Evolutionary conservation across 768 basidiomycete genomes (phyloP), one percentile per base, ranked within the genome.

Genomic region (Pisolithus albus): DNA sequence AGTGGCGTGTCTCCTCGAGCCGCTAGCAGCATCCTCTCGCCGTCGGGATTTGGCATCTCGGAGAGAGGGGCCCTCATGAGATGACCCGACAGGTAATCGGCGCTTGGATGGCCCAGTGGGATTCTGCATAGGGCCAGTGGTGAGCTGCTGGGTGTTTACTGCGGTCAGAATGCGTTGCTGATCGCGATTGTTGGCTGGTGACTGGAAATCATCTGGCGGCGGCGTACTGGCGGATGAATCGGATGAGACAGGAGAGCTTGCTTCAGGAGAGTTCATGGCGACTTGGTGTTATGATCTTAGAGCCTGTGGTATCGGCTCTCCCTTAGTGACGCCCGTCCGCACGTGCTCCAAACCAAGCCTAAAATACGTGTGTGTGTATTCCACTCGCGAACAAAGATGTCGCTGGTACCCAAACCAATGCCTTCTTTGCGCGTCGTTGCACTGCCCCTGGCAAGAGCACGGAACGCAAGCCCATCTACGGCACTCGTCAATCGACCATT

Each of bases 41-140:
- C 74, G 74, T 56, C 80, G 68, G 16, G 74, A 70, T 55, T 81
- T 81, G 0, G 74, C 64, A 57, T 81, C 80, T 41, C 80, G 70
- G 53, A 69, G 70, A 32, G 75, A 73, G 39, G 72, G 67, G 9
- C 69, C 67, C 52, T 71, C 72, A 26, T 68, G 72, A 13, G 72
- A 70, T 34, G 73, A 66, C n/a, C 78, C 72, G 37, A 68, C 70
- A 6, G 78, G 78, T n/a, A 78, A 66, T 32, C 78, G 75, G 15
- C 79, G 76, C 57, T 80, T 80, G 10, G 79, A 73, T 23, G 75
- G 62, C 47, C 67, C 61, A 19, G 46, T 32, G 13, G 68, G 51
- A 21, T 53, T 48, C 21, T 62, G 32, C 28, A 55, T 34, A 67
- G 55, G 16, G 67, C 52, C 47, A 19, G 46, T 66, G 37, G 16